Evolutionary conservation across 2,329 filamentous ascomycete genomes (phyloP), one percentile per base, ranked within the genome.

Genomic region (Microsporum audouinii): DNA sequence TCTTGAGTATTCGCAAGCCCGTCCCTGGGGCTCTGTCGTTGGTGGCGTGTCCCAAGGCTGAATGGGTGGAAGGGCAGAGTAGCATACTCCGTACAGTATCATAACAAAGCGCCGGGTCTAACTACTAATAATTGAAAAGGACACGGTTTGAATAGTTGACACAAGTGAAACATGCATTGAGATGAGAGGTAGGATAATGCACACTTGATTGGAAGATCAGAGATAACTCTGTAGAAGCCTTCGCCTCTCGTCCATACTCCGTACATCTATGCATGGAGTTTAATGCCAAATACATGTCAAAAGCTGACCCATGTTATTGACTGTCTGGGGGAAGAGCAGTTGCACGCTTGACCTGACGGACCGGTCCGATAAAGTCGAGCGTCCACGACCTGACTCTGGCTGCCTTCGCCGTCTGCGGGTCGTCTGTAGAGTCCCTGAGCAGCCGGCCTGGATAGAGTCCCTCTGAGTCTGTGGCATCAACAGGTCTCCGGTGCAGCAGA

Each of bases 341-440:
- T 3, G 36, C 38, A 34, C 45, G 3, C 12, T 41, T 36, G 12
- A 36, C 33, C 31, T 29, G 12, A 56, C 33, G 49, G 49, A 47
- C 49, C 69, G 70, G 53, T 64, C 65, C 31, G 59, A 95, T 84
- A 72, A 92, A 94, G 41, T 79, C 77, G 61, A 85, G 72, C 6
- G 89, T 83, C 91, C 91, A 96, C 65, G 87, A 83, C 66, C 82
- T 83, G 39, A 95, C 89, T 56, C 78, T 79, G 64, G 76, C 79
- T 29, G 87, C 81, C 72, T 88, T 91, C 33, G 78, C 76, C 5
- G 84, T 67, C 68, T 88, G 82, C 17, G 79, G 79, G 71, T 76
- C 67, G 49, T 6, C 31, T 66, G 69, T 65, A 43, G 67, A 71
- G 27, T 70, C 72, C 36, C 51, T 39, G 12, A 34, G 31, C 2